Percentiles rank a stretch among this genome's conserved stretches.
Evolutionary conservation across 2,329 filamentous ascomycete genomes (phyloP).

Genomic region (Claviceps cyperi): DNA sequence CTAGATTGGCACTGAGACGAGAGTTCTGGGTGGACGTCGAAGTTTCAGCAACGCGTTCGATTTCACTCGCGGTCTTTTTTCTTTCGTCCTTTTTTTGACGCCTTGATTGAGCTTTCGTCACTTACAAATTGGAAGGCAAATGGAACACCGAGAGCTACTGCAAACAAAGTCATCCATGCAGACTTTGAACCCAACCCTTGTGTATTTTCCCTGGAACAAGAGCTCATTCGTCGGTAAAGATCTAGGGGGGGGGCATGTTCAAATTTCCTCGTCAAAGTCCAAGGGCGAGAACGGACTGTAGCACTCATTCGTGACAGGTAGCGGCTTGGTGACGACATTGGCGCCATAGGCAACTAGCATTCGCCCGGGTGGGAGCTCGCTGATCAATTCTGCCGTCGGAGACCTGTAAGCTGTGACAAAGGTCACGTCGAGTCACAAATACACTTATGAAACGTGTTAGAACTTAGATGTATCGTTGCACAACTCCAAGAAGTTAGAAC

Average conservation of each 20-base stretch:
- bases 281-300: background rate
- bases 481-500: too few relatives aligned
- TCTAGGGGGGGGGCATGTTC: background rate
- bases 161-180: constrained; percentile 1
- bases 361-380: background rate
- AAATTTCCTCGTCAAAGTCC: background rate
- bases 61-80: background rate
- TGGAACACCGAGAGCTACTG: background rate
- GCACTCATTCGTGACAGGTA: background rate
- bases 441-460: too few relatives aligned
- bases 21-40: constrained; percentile 19
- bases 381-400: too few relatives aligned
- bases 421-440: too few relatives aligned
- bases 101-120: background rate
- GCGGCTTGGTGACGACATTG: constrained; percentile 2
- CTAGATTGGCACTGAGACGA: constrained; percentile 32
- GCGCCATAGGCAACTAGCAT: too few relatives aligned
- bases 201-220: background rate
- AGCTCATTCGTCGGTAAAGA: background rate
- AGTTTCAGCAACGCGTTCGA: background rate
- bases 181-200: background rate
- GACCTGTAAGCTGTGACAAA: too few relatives aligned
- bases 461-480: too few relatives aligned
- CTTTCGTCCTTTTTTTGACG: background rate
- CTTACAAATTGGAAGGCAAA: constrained; percentile 4